These are phyloP conservation scores for Leonotis leonurus DNA, from an alignment of 257 asterid genomes.

Conservation along the genomic window DNA sequence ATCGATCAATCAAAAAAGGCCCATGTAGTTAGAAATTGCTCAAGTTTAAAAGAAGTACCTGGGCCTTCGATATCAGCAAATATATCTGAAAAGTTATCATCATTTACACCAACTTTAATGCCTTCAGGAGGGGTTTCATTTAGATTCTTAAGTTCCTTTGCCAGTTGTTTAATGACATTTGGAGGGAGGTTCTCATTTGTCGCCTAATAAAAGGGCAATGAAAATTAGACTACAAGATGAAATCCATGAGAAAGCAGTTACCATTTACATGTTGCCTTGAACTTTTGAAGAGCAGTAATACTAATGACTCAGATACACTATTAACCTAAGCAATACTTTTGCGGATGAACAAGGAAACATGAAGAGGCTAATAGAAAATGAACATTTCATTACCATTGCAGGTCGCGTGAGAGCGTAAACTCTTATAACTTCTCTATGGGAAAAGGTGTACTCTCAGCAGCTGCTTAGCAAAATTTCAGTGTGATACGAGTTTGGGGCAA, in stretches of 20 bases:
- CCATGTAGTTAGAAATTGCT: not conserved
- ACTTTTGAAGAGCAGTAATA: too few relatives aligned
- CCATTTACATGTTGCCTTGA: too few relatives aligned
- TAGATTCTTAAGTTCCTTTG: slow-evolving; percentile 89
- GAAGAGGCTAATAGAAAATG: not conserved
- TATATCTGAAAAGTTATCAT: slow-evolving; percentile 80
- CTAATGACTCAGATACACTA: not conserved
- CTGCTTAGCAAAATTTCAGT: slow-evolving; percentile 4
- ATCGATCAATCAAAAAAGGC: slow-evolving; percentile 8
- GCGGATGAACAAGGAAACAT: not conserved
- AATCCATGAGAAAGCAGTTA: not conserved
- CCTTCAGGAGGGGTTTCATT: slow-evolving; percentile 97
- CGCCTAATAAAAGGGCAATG: slow-evolving; percentile 44
- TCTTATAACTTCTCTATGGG: not conserved
- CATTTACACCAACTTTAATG: slow-evolving; percentile 85
- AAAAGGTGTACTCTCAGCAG: slow-evolving; percentile 4
- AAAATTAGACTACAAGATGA: not conserved
- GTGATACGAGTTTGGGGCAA: not conserved
- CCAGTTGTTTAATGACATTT: slow-evolving; percentile 83
- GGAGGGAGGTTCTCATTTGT: slow-evolving; percentile 95
- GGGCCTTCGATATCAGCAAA: slow-evolving; percentile 97
- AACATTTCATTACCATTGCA: slow-evolving; percentile 41
- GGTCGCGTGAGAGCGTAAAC: not conserved
- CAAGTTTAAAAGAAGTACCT: slow-evolving; percentile 35
- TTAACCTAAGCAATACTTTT: not conserved